phyloP scores from a whole-genome alignment of 805 yeast genomes.

The Candida ovalis region DNA sequence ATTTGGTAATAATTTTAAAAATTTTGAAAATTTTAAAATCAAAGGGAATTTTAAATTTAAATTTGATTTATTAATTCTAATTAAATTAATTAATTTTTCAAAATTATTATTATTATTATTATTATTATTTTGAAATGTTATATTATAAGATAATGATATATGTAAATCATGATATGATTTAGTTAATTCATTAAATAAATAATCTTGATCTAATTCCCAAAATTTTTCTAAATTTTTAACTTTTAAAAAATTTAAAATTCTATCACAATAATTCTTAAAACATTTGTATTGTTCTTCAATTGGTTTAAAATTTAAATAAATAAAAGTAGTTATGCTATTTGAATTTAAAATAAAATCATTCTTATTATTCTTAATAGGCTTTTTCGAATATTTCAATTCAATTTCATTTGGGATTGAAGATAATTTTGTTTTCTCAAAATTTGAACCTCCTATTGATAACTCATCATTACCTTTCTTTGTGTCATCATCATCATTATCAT shows the following conservation, averaged over 20 bases:
- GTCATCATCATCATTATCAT: too few relatives aligned
- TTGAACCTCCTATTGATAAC: not conserved
- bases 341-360: not conserved
- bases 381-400: slow-evolving; percentile 9
- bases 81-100: not conserved
- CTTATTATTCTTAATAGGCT: slow-evolving; percentile 3
- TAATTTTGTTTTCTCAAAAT: not conserved
- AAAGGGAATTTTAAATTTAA: slow-evolving; percentile 10
- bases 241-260: not conserved
- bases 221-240: not conserved
- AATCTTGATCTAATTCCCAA: slow-evolving; percentile 5
- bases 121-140: slow-evolving; percentile 6
- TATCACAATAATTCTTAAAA: not conserved
- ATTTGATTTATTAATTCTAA: too few relatives aligned
- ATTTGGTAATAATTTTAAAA: slow-evolving; percentile 13
- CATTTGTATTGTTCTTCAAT: slow-evolving; percentile 1
- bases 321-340: slow-evolving; percentile 5
- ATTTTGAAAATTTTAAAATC: slow-evolving; percentile 2
- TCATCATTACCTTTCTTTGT: not conserved
- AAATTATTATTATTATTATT: not conserved
- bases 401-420: slow-evolving; percentile 11
- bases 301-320: slow-evolving; percentile 6
- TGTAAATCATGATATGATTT: slow-evolving; percentile 12
- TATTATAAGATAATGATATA: slow-evolving; percentile 19
- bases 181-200: slow-evolving; percentile 12